Percentiles rank a stretch among this genome's conserved stretches.
Conservation (phyloP, 2,329 filamentous ascomycete genomes). For the Berkeleyomyces rouxiae region DNA sequence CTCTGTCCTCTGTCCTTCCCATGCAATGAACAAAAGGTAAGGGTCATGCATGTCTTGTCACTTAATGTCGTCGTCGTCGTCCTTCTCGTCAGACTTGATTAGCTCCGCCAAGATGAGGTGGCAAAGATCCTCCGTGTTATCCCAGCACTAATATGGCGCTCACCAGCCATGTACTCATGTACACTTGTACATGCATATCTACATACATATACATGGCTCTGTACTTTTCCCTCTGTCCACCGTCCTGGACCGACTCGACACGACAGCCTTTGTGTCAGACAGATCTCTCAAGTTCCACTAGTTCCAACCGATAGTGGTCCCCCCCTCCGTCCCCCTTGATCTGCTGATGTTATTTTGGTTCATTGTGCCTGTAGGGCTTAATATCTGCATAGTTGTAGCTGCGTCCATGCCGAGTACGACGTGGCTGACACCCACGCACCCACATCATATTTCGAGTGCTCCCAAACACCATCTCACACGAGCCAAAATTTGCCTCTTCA, state of each 20-base stretch:
- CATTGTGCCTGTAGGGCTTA: too few relatives aligned
- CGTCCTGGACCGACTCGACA: neutral
- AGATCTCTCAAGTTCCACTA: too few relatives aligned
- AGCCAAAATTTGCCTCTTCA: neutral
- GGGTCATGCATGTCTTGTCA: neutral
- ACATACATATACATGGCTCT: neutral
- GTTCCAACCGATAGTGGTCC: too few relatives aligned
- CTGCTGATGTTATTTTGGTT: too few relatives aligned
- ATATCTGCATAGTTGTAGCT: too few relatives aligned
- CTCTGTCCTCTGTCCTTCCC: too few relatives aligned
- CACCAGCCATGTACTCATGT: too few relatives aligned
- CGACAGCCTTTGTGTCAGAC: too few relatives aligned
- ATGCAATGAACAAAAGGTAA: neutral
- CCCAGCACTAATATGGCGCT: too few relatives aligned
- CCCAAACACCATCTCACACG: neutral
- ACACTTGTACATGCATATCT: neutral
- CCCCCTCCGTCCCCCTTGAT: too few relatives aligned
- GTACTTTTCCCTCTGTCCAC: neutral
- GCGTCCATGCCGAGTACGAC: too few relatives aligned
- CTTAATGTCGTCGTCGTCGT: neutral
- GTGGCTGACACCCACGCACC: neutral
- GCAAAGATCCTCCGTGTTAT: neutral
- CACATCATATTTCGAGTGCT: neutral
- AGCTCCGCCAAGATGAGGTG: neutral
- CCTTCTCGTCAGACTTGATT: neutral